Base-by-base conservation (phyloP, 331 rosid species). In the Arachis monticola region DNA sequence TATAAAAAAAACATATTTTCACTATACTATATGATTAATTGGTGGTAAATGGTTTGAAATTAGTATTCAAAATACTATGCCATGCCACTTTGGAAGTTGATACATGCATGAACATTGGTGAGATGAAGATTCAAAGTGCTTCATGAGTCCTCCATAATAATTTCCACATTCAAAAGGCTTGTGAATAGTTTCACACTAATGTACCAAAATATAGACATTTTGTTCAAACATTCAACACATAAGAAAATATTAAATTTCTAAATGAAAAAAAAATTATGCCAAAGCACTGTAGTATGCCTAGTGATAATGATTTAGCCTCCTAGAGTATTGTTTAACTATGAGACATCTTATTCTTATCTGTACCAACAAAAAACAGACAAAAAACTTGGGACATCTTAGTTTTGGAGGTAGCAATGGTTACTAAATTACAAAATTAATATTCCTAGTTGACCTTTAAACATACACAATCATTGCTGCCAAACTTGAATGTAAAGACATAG, bases 151-250 rank as follows among this genome's bases (percentile, higher is more conserved):
- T 22, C 27, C 27, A 22, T 22, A 22, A 22, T 22, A 22, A 22
- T 22, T 22, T 22, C 27, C 27, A 22, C 27, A 22, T 22, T 22
- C 35, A 46, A 72, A 32, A 72, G 9, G 41, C 46, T 62, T 62
- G 51, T 63, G 51, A 60, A 60, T 60, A 60, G 1, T 59, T 60
- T 60, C 65, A 31, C 12, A 30, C 7, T 9, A 10, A 14, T 10
- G 45, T 60, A 8, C 44, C 65, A 17, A 22, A 57, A 60, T 38
- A 56, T 8, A 14, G 67, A 31, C 60, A n/a, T 60, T 72, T 72
- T 72, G 69, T 30, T 60, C 69, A n/a, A 38, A 50, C 41, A 27
- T 10, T 9, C n/a, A 14, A 27, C 6, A 13, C 45, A 72, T 47
- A 5, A 72, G 60, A 5, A 27, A 59, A 10, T 60, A 72, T n/a